These are phyloP conservation scores for Parasitella parasitica DNA, from an alignment of 371 early-diverging fungal species.

Conservation along the genomic window DNA sequence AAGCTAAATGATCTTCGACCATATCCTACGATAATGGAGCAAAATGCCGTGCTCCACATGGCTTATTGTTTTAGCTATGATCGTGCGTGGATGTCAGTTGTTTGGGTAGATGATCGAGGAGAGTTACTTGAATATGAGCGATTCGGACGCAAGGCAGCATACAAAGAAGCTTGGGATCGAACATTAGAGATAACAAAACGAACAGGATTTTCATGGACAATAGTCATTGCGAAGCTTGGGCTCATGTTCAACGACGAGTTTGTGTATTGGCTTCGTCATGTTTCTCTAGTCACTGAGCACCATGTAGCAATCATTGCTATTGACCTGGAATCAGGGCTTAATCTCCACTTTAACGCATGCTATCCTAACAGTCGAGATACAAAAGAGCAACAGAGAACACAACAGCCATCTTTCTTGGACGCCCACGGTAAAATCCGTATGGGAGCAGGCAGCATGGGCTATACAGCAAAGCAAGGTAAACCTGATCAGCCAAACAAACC, in stretches of 20 bases:
- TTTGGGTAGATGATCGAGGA: constrained; percentile 50
- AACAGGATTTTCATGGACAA: constrained; percentile 24
- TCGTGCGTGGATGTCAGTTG: constrained; percentile 43
- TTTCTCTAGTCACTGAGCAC: neutral
- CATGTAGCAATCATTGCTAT: constrained; percentile 33
- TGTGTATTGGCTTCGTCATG: constrained; percentile 8
- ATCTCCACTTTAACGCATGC: constrained; percentile 22
- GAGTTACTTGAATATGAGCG: constrained; percentile 35
- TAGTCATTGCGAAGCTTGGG: constrained; percentile 40
- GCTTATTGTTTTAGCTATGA: constrained; percentile 52
- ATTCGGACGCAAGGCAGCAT: constrained; percentile 15
- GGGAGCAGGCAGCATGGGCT: neutral
- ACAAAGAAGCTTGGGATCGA: constrained; percentile 39
- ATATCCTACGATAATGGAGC: constrained; percentile 13
- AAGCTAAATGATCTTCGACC: constrained; percentile 15
- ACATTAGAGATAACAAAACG: constrained; percentile 25
- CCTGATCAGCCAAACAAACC: neutral
- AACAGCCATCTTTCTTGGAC: constrained; percentile 2
- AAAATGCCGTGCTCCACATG: constrained; percentile 34
- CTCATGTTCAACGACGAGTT: constrained; percentile 40
- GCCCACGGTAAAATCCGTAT: neutral
- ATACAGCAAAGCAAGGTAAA: neutral
- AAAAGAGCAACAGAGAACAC: neutral
- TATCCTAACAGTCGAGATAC: constrained; percentile 8
- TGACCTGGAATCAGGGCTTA: constrained; percentile 41